Conservation (phyloP, 371 early-diverging fungal genomes). For the Zychaea mexicana region DNA sequence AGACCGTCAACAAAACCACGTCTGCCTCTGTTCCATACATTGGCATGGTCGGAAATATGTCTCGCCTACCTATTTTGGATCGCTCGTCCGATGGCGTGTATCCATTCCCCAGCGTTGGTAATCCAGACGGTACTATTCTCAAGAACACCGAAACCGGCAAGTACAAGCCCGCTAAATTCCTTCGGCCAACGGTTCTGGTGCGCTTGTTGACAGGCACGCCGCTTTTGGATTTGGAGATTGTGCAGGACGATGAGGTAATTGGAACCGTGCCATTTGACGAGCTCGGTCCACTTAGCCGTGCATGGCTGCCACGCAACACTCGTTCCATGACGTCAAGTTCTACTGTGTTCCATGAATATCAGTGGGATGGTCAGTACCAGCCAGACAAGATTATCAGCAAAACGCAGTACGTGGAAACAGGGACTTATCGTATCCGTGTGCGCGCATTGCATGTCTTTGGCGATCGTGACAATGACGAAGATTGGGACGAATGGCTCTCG, state of each 20-base stretch:
- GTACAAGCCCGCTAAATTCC: not conserved
- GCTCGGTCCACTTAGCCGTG: not conserved
- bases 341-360: not conserved
- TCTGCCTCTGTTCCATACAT: constrained; percentile 50
- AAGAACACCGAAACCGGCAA: not conserved
- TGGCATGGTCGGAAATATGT: constrained; percentile 54
- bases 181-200: not conserved
- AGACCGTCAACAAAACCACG: not conserved
- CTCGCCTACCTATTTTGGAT: constrained; percentile 49
- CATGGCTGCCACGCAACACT: constrained; percentile 15
- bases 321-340: not conserved
- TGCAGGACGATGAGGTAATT: constrained; percentile 1
- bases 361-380: constrained; percentile 9
- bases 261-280: constrained; percentile 13
- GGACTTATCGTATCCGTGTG: constrained; percentile 8
- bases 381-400: not conserved
- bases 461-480: constrained; percentile 7
- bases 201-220: constrained; percentile 13
- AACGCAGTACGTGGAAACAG: constrained; percentile 1
- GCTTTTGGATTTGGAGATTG: constrained; percentile 9
- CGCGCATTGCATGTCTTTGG: constrained; percentile 19
- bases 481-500: constrained; percentile 18
- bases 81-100: not conserved
- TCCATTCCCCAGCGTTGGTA: constrained; percentile 18
- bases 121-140: not conserved